Evolutionary conservation across 345 rosid genomes (phyloP), one percentile per base, ranked within the genome.

Genomic region (Toxicodendron radicans): DNA sequence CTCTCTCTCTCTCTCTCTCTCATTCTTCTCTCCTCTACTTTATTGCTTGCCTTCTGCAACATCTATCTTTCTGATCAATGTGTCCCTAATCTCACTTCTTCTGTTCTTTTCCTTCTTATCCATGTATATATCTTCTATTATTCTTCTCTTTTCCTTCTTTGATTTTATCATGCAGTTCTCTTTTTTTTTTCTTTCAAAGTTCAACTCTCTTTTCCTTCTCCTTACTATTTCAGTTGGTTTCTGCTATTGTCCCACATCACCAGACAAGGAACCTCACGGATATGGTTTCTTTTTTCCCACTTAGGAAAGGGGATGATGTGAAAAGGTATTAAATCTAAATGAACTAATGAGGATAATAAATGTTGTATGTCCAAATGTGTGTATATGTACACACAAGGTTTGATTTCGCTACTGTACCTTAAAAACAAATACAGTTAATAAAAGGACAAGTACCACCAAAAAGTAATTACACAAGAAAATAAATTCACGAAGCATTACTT

Each of bases 401-500:
- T 62, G 9, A 5, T 13, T 48, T 27, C 16, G 14, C 35, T 0
- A 48, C 33, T 14, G 6, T 9, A 48, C 18, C 24, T 23, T 11
- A 46, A 23, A 46, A 66, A 48, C 14, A 49, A 49, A 66, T 23
- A 20, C 35, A 45, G 54, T 45, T 33, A 46, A 65, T 13, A 65
- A 13, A 21, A 38, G 43, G 54, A 66, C 10, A 62, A 58, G 0
- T 20, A 56, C 63, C 3, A 58, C 17, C 9, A 35, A 30, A 24
- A 32, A 23, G 43, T 41, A 58, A 59, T 58, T 20, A 53, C 17
- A 68, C 51, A 58, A 17, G 14, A 57, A 23, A 56, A 43, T 27
- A 24, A 68, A 58, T 21, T 43, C 17, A 72, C 23, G 18, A 45
- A 73, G 79, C 75, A 85, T 89, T 84, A 95, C 98, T 96, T 93